Base-by-base conservation (phyloP, 257 asterid species). In the Solanum stenotomum region DNA sequence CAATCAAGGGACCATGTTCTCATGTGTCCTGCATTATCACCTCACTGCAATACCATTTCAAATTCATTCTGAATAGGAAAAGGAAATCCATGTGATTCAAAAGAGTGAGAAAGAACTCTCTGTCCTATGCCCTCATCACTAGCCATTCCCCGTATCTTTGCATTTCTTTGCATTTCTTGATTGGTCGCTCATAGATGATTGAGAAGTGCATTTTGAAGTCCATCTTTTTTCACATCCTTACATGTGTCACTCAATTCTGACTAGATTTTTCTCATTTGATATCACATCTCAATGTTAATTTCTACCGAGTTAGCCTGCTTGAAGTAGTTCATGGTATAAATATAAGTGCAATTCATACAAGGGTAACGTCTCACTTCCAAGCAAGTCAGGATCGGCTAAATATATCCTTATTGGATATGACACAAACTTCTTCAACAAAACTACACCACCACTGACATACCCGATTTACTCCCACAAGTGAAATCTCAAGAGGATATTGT, bases 211-310 rank as follows among this genome's bases (percentile, higher is more conserved):
- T 59, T 59, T 59, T 59, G 0, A 20, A 59, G 67, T 20, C 25
- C 0, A 22, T 59, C 68, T 8, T 59, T 59, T 22, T 59, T 59
- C 68, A 0, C 68, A 20, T 27, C 37, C 20, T 68, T 6, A 0
- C 4, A n/a, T 67, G 74, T 67, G 0, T 67, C 34, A 67, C 12
- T 70, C 37, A 70, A n/a, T 63, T 63, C 68, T 59, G 27, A 59
- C 10, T 15, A 31, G 23, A 7, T 33, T 33, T 33, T 72, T 18
- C 79, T 33, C 42, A 16, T 33, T 72, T 18, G 79, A 8, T 0
- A 16, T 33, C 44, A 72, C 44, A 72, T 33, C 42, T 33, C 13
- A 33, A 33, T 72, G 25, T 72, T 33, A 34, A 33, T 33, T 72
- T 33, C n/a, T 16, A 33, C 44, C 0, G 8, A 46, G 12, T 71